phyloP scores from a whole-genome alignment of 1,139 yeast genomes.

The Sugiyamaella sp. region DNA sequence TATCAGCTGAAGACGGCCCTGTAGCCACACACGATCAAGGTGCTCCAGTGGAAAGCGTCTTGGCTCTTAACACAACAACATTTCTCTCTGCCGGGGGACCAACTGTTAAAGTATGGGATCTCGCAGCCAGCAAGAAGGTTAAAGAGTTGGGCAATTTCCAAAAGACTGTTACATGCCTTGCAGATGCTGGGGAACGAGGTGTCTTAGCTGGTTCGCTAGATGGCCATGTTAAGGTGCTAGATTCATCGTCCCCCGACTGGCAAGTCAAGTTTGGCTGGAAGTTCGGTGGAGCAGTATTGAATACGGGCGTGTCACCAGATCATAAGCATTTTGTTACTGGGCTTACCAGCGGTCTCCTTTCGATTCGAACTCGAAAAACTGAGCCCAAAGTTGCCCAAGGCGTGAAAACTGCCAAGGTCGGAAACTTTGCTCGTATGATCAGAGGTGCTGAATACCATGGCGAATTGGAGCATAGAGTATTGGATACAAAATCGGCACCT shows the following conservation, averaged over 20 bases:
- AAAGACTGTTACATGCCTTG: constrained; percentile 86
- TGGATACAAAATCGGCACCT: constrained; percentile 47
- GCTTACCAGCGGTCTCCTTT: constrained; percentile 81
- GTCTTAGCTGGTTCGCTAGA: constrained; percentile 91
- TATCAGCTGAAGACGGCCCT: constrained; percentile 47
- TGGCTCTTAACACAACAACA: constrained; percentile 77
- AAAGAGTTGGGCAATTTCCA: constrained; percentile 78
- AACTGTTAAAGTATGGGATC: constrained; percentile 87
- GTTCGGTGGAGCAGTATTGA: constrained; percentile 87
- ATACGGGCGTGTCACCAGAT: constrained; percentile 89
- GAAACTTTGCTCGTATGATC: constrained; percentile 74
- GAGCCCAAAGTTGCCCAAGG: constrained; percentile 61
- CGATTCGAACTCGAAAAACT: constrained; percentile 84
- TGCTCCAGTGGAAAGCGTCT: constrained; percentile 87
- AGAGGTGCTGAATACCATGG: constrained; percentile 91
- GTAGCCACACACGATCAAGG: constrained; percentile 58
- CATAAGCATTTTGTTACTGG: constrained; percentile 95
- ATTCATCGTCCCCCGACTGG: constrained; percentile 72
- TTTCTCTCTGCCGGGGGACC: constrained; percentile 86
- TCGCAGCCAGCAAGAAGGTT: constrained; percentile 70
- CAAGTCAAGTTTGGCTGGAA: constrained; percentile 97
- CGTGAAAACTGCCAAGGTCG: constrained; percentile 46
- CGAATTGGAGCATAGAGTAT: constrained; percentile 76
- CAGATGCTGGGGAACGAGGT: constrained; percentile 66
- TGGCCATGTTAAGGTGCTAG: constrained; percentile 96